These are phyloP conservation scores for Pyricularia pennisetigena DNA, from an alignment of 2,329 filamentous ascomycete genomes.

Conservation along the genomic window DNA sequence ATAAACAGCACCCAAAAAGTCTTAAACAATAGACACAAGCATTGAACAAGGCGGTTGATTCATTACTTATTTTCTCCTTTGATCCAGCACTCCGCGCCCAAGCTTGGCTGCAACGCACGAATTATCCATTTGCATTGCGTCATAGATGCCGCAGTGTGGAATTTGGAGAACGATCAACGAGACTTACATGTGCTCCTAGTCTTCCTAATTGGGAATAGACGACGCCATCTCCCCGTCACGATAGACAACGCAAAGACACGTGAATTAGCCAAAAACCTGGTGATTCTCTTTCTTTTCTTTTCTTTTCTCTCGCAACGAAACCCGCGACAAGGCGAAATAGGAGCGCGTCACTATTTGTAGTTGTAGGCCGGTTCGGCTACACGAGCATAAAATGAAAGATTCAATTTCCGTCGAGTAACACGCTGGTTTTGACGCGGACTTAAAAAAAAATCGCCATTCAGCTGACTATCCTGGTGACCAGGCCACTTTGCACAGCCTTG, in stretches of 20 bases:
- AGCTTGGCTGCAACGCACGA: neutral
- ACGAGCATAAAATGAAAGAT: neutral
- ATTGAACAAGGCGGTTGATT: neutral
- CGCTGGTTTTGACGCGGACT: neutral
- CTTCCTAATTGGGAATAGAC: neutral
- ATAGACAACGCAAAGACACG: neutral
- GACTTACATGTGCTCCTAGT: neutral
- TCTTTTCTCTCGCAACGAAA: too few relatives aligned
- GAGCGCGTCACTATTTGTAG: too few relatives aligned
- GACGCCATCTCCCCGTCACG: neutral
- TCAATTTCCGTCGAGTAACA: neutral
- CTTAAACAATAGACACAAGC: neutral
- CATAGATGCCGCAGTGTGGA: neutral
- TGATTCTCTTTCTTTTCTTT: neutral
- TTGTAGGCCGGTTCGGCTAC: neutral
- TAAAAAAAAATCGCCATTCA: too few relatives aligned
- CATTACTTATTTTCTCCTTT: neutral
- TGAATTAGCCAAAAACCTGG: neutral
- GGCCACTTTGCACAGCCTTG: neutral
- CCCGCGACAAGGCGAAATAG: neutral
- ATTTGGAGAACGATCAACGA: neutral
- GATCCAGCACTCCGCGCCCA: neutral
- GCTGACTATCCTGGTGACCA: neutral
- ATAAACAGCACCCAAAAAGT: neutral
- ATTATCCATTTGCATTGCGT: neutral